Conservation (phyloP, 2,329 filamentous ascomycete genomes). For the Neonectria sp. region DNA sequence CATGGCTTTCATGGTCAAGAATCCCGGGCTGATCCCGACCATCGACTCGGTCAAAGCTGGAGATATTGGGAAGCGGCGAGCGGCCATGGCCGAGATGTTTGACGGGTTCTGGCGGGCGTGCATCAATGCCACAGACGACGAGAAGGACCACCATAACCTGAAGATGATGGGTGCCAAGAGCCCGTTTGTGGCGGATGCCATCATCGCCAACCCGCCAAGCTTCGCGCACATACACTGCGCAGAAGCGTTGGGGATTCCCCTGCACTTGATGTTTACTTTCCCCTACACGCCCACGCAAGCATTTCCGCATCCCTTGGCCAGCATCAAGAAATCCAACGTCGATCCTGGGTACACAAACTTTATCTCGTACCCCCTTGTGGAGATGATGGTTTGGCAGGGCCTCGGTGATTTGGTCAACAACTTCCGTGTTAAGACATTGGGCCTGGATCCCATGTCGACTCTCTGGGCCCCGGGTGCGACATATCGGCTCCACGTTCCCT, state of each 20-base stretch:
- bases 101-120: slow-evolving; percentile 87
- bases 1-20: slow-evolving; percentile 93
- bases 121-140: slow-evolving; percentile 79
- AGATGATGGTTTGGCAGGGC: slow-evolving; percentile 94
- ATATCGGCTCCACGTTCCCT: slow-evolving; percentile 81
- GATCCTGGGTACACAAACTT: slow-evolving; percentile 84
- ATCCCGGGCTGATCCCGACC: slow-evolving; percentile 82
- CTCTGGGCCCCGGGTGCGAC: slow-evolving; percentile 83
- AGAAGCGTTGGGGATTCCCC: slow-evolving; percentile 81
- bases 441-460: slow-evolving; percentile 80
- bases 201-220: slow-evolving; percentile 86
- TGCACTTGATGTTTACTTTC: slow-evolving; percentile 92
- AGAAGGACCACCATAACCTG: slow-evolving; percentile 69
- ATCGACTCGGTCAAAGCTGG: slow-evolving; percentile 81
- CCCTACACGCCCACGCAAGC: slow-evolving; percentile 82
- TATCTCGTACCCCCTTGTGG: slow-evolving; percentile 84
- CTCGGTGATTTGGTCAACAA: slow-evolving; percentile 84
- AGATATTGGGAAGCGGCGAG: slow-evolving; percentile 77
- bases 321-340: slow-evolving; percentile 80
- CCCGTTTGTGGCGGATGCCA: slow-evolving; percentile 81
- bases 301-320: slow-evolving; percentile 85
- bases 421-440: slow-evolving; percentile 78
- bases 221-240: slow-evolving; percentile 87
- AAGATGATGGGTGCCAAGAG: slow-evolving; percentile 75
- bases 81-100: slow-evolving; percentile 86